Evolutionary conservation across 2,329 filamentous ascomycete genomes (phyloP).

Genomic region (Colletotrichum cordylinicola): DNA sequence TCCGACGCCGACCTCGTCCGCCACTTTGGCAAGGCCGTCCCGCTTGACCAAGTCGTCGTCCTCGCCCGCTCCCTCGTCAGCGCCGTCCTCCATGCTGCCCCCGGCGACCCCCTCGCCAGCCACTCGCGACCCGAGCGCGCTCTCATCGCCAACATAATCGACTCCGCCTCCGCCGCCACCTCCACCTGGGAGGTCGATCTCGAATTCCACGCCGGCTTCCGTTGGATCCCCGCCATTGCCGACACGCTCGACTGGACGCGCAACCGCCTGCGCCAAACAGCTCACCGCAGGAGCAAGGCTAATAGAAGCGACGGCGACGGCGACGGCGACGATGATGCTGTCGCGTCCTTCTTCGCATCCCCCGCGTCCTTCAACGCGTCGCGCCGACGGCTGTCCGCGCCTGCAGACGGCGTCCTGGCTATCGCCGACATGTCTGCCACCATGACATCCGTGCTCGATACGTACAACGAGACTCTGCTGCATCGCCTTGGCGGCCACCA

Average conservation of each 20-base stretch:
- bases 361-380: not conserved
- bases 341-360: not conserved
- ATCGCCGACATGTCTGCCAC: not conserved
- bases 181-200: not conserved
- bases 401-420: not conserved
- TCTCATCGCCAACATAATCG: not conserved
- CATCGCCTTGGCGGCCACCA: not conserved
- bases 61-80: not conserved
- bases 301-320: too few species aligned
- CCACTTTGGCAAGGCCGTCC: not conserved
- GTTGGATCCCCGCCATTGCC: not conserved
- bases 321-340: not conserved
- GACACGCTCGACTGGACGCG: not conserved
- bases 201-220: not conserved
- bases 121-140: not conserved
- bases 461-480: not conserved
- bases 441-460: not conserved
- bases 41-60: not conserved
- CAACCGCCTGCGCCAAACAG: not conserved
- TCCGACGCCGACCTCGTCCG: not conserved
- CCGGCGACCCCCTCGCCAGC: not conserved
- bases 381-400: not conserved
- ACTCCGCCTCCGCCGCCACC: not conserved
- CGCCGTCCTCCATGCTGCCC: not conserved
- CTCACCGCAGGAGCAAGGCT: not conserved